Conservation (phyloP, 1,139 yeast species). For the Sugiyamaella japonica region DNA sequence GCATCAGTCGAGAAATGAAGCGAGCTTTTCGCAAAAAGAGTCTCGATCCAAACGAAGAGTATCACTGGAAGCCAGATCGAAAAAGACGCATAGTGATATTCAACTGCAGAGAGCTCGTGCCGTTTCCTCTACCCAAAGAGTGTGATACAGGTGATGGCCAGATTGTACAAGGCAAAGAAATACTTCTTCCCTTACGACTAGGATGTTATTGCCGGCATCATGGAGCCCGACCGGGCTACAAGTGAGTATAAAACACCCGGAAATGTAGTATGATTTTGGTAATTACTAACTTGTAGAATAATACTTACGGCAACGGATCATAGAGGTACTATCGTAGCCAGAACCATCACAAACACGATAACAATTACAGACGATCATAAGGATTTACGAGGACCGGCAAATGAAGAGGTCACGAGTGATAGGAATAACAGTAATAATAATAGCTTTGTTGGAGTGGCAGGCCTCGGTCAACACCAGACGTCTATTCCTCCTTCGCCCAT, state of each 20-base stretch:
- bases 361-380: conserved; percentile 94
- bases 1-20: conserved; percentile 88
- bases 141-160: conserved; percentile 27
- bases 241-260: conserved; percentile 22
- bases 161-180: conserved; percentile 43
- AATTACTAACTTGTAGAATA: conserved; percentile 41
- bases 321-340: conserved; percentile 65
- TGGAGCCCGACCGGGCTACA: conserved; percentile 77
- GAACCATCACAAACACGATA: conserved; percentile 68
- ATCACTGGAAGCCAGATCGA: conserved; percentile 67
- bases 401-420: not conserved
- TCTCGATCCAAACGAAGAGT: conserved; percentile 62
- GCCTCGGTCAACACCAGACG: not conserved
- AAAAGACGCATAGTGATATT: conserved; percentile 82
- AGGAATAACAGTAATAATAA: not conserved
- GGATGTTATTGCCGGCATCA: conserved; percentile 97
- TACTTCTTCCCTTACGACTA: conserved; percentile 81
- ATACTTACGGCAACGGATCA: conserved; percentile 67
- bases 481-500: conserved; percentile 31
- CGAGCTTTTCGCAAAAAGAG: conserved; percentile 81
- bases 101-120: conserved; percentile 83
- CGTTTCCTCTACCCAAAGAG: conserved; percentile 52
- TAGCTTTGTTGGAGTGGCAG: conserved; percentile 1
- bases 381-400: conserved; percentile 34
- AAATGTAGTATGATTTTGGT: not conserved